Conservation (phyloP, 1,139 yeast genomes). For the Yamadazyma triangularis region DNA sequence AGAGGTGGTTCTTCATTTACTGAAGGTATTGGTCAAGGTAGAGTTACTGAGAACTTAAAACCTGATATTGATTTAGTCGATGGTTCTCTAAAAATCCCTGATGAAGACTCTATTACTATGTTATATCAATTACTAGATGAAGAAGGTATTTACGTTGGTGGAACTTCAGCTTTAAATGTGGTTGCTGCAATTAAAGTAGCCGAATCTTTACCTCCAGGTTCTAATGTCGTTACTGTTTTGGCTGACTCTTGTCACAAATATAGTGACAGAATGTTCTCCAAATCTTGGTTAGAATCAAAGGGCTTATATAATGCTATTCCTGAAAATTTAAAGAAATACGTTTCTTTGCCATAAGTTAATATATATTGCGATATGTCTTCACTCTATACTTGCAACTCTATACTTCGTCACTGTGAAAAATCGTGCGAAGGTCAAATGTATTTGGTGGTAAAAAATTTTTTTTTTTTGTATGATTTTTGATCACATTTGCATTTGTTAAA, state of each 20-base stretch:
- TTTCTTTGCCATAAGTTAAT: no score
- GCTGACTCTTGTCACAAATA: conserved; percentile 90
- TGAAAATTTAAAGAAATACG: conserved; percentile 64
- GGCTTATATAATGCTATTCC: conserved; percentile 65
- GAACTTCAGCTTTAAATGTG: conserved; percentile 79
- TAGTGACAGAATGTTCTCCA: conserved; percentile 73
- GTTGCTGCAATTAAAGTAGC: conserved; percentile 79
- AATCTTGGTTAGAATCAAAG: conserved; percentile 71
- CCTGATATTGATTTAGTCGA: conserved; percentile 68
- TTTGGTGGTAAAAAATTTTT: no score
- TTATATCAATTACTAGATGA: conserved; percentile 76
- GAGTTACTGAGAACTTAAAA: conserved; percentile 77
- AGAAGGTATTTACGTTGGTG: conserved; percentile 90
- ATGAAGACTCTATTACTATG: conserved; percentile 75
- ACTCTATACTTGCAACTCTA: no score
- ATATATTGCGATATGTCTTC: no score
- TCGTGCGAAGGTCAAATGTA: no score
- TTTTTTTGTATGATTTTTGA: no score
- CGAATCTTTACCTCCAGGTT: conserved; percentile 67
- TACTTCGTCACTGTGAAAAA: no score
- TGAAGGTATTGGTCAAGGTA: conserved; percentile 94
- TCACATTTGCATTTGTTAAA: no score
- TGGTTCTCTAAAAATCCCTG: conserved; percentile 73
- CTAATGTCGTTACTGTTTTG: conserved; percentile 79
- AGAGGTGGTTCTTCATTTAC: conserved; percentile 83